Percentiles rank a stretch among this genome's conserved stretches.
These are phyloP conservation scores for Neckera pumila DNA, from an alignment of 225 moss, liverwort and hornwort species.

Conservation along the genomic window DNA sequence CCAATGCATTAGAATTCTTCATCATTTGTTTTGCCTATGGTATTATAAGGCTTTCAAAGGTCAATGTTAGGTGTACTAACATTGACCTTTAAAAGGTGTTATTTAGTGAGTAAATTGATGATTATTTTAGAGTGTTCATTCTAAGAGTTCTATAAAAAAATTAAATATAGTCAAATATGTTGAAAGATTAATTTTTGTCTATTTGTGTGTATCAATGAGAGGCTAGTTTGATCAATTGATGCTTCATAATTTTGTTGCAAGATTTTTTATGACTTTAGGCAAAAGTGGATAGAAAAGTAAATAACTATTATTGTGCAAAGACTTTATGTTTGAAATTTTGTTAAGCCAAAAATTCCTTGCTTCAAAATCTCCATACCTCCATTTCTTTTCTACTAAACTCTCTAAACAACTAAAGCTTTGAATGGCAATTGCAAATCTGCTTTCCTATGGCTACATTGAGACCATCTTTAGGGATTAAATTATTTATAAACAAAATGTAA, in stretches of 20 bases:
- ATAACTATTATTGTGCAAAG: neutral
- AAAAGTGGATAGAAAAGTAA: neutral
- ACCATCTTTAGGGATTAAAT: neutral
- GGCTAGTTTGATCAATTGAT: neutral
- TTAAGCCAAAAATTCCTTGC: neutral
- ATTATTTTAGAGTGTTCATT: neutral
- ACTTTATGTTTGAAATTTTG: neutral
- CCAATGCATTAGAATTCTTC: neutral
- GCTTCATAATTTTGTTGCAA: neutral
- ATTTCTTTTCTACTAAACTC: neutral
- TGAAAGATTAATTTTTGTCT: neutral
- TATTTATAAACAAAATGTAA: no score
- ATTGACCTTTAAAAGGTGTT: neutral
- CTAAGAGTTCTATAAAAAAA: neutral
- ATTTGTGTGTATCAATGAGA: no score
- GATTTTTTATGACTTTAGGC: neutral
- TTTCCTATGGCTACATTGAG: no score
- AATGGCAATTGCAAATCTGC: neutral
- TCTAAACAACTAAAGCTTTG: neutral
- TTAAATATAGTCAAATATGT: neutral
- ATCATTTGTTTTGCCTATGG: neutral
- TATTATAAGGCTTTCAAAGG: neutral
- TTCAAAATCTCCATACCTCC: neutral
- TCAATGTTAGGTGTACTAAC: rapidly evolving
- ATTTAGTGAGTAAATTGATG: neutral